Evolutionary conservation across 2,329 filamentous ascomycete species (phyloP), one percentile per base, ranked within the genome.

Genomic region (Colletotrichum chrysophilum): DNA sequence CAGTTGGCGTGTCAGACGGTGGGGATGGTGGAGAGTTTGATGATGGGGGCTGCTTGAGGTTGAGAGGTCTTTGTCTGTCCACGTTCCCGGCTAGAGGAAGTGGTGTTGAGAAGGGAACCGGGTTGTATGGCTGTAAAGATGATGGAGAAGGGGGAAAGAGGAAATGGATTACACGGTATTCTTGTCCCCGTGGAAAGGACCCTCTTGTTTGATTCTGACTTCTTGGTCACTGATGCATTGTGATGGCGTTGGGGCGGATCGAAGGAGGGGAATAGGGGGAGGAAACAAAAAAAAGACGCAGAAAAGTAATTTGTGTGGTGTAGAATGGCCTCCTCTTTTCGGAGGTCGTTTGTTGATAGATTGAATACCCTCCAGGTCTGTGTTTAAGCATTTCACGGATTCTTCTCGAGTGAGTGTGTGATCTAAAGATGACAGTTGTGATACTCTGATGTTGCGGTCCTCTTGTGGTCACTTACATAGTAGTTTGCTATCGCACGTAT

Each of bases 11-110:
- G 92, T 79, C 92, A 94, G 85, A 96, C 95, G 13, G 91, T 91
- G 78, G 97, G 96, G 3, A 98, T 98, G 96, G 86, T 98, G 78
- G 95, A 96, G 80, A 94, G 86, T 65, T 78, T 92, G 78, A 91
- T 94, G 80, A 88, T 90, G 68, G 89, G 87, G 10, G 81, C 81
- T 66, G 81, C 81, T 67, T 82, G 77, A 80, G 48, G 18, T n/a
- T 61, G 21, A 26, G 13, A 3, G 24, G 2, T 0, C 0, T 12
- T 56, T 28, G 24, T 24, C 0, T 56, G 52, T 24, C 4, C 7
- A 12, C 21, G 1, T 26, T 16, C 13, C n/a, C 7, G 24, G 0
- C 38, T 12, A 3, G 52, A 56, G 6, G 52, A 26, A 4, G 21
- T 8, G 14, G 24, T 34, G 36, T 8, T n/a, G 28, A n/a, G 18